These are phyloP conservation scores for Neurospora sp. DNA, from an alignment of 495 filamentous ascomycete genomes.

Conservation along the genomic window DNA sequence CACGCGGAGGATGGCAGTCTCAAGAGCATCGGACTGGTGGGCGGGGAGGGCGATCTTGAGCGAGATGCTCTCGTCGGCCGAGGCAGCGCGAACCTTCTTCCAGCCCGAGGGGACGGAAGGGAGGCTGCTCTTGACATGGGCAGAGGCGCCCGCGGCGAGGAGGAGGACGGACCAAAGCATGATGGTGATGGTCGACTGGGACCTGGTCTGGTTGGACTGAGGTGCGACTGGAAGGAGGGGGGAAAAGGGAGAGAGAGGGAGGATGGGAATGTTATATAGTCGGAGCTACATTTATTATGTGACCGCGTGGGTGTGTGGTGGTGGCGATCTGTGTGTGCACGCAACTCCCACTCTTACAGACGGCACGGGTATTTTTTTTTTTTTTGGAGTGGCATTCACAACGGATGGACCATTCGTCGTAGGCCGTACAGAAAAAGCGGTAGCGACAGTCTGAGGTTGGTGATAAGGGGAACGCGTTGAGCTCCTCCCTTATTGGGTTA, in stretches of 20 bases:
- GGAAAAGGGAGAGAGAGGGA: neutral
- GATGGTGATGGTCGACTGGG: slow-evolving; percentile 6
- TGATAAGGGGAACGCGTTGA: neutral
- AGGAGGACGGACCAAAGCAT: slow-evolving; percentile 21
- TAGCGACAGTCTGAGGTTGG: neutral
- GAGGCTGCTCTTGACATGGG: slow-evolving; percentile 39
- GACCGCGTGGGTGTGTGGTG: neutral
- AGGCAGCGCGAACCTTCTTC: slow-evolving; percentile 24
- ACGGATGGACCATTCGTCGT: neutral
- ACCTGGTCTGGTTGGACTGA: neutral
- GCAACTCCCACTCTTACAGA: neutral
- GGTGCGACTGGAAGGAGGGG: neutral
- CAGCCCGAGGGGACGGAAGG: slow-evolving; percentile 37
- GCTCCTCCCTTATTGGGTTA: neutral
- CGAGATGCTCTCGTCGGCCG: slow-evolving; percentile 20
- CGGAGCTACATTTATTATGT: neutral
- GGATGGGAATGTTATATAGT: neutral
- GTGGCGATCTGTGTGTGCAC: neutral
- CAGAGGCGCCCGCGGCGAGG: slow-evolving; percentile 32
- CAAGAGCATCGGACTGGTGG: slow-evolving; percentile 39
- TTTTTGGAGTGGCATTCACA: neutral
- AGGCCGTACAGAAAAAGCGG: neutral
- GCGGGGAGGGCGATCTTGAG: slow-evolving; percentile 27
- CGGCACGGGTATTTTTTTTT: neutral
- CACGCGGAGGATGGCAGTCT: slow-evolving; percentile 42